phyloP scores from a whole-genome alignment of 495 filamentous ascomycete genomes.

The Lepraria neglecta region DNA sequence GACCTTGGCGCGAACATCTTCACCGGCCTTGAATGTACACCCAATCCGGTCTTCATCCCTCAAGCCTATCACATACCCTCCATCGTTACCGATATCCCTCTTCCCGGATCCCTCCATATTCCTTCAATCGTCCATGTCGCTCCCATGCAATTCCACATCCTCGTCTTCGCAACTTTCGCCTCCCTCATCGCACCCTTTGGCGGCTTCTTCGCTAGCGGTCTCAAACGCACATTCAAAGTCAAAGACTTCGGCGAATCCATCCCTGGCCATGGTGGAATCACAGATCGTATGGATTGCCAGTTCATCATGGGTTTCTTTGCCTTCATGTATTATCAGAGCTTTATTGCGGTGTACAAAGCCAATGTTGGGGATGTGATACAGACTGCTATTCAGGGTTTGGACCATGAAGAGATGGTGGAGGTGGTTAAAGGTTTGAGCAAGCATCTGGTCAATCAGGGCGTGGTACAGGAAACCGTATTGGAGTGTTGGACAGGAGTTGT shows the following conservation, averaged over 20 bases:
- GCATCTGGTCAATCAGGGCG: slow-evolving; percentile 81
- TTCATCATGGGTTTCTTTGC: slow-evolving; percentile 99
- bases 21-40: slow-evolving; percentile 82
- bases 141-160: slow-evolving; percentile 93
- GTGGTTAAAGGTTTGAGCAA: slow-evolving; percentile 76
- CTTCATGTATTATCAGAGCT: slow-evolving; percentile 97
- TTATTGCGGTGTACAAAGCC: slow-evolving; percentile 80
- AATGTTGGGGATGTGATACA: slow-evolving; percentile 83
- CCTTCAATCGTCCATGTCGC: slow-evolving; percentile 58
- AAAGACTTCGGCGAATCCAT: slow-evolving; percentile 99
- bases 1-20: slow-evolving; percentile 90
- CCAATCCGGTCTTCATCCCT: slow-evolving; percentile 88
- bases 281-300: slow-evolving; percentile 99
- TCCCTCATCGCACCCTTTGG: slow-evolving; percentile 97
- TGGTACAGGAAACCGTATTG: slow-evolving; percentile 53
- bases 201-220: slow-evolving; percentile 94
- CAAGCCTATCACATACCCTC: slow-evolving; percentile 76
- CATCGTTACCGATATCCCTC: slow-evolving; percentile 45
- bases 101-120: slow-evolving; percentile 30
- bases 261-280: slow-evolving; percentile 96
- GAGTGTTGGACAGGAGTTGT: slow-evolving; percentile 21
- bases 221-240: slow-evolving; percentile 99
- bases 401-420: slow-evolving; percentile 79
- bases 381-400: slow-evolving; percentile 75
- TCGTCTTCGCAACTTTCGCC: slow-evolving; percentile 87